Base-by-base conservation (phyloP, 768 basidiomycete species). In the Auriscalpium vulgare region DNA sequence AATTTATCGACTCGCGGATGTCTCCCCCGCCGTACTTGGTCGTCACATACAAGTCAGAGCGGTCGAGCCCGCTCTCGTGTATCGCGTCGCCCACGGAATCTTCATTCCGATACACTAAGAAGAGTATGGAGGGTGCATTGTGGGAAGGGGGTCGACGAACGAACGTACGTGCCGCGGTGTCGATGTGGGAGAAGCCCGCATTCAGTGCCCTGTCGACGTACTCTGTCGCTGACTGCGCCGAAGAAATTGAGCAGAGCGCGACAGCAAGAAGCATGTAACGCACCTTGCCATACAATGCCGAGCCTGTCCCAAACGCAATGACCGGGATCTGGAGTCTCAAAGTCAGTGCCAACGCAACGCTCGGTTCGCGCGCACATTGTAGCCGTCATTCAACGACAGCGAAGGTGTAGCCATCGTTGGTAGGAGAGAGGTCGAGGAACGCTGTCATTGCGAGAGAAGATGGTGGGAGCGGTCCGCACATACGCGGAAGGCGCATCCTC, bases 21-120 rank as follows among this genome's bases (percentile, higher is more conserved):
- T 67, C 65, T 2, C 75, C 75, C n/a, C 53, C 56, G 4, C 62
- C 58, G 56, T 75, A 82, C 62, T 83, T 82, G 49, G 59, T 76
- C 75, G 62, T 61, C 29, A 64, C 52, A 48, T 58, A 66, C 19
- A 69, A 38, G 10, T 66, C 66, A 40, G 59, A 49, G 17, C 67
- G 37, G 8, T 50, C 37, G 14, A 65, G 51, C n/a, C 45, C 43
- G 10, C 56, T 52, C 17, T 43, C 43, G 29, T 29, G 21, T 38
- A 56, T 52, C 35, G 50, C 56, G 17, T 44, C 14, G 8, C 56
- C 56, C 14, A 56, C 51, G 43, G 19, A 23, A 2, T 19, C 56
- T 19, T 52, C 56, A 29, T 56, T 56, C 21, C 36, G 11, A 37
- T 56, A 51, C 21, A 59, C 61, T 40, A 17, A 37, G 44, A 54